Conservation (phyloP, 345 rosid genomes). For the Brassica cretica region DNA sequence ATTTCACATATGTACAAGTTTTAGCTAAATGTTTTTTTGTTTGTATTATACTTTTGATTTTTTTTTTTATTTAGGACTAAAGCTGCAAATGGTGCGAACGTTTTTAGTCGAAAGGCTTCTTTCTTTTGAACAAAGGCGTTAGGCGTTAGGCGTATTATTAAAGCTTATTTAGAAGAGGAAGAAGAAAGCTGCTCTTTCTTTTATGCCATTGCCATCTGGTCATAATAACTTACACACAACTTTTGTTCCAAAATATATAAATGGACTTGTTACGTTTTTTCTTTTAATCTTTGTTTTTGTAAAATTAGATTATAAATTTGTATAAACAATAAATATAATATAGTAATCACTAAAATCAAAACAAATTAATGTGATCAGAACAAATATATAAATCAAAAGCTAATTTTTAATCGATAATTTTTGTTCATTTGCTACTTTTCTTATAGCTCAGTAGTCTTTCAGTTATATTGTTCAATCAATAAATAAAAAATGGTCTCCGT, state of each 20-base stretch:
- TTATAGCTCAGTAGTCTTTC: not conserved
- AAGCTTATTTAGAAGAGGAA: conserved; percentile 10
- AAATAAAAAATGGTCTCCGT: not conserved
- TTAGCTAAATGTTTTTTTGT: not conserved
- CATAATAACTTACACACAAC: not conserved
- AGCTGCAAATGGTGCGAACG: conserved; percentile 30
- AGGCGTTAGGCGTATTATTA: not conserved
- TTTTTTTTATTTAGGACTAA: conserved; percentile 2
- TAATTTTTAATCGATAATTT: no score
- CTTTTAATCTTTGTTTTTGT: not conserved
- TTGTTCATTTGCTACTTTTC: not conserved
- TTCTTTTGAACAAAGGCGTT: not conserved
- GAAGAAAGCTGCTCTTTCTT: conserved; percentile 7
- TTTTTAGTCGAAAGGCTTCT: conserved; percentile 17
- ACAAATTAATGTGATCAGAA: not conserved
- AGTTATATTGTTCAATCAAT: not conserved
- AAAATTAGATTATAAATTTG: not conserved
- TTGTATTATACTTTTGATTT: not conserved
- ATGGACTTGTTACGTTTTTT: not conserved
- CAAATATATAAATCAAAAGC: no score
- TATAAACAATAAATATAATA: not conserved
- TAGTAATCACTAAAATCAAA: not conserved
- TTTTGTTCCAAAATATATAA: not conserved
- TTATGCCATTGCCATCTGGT: conserved; percentile 10
- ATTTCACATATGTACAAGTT: not conserved